Base-by-base conservation (phyloP, 441 rosid genomes). In the Brassica hybrid region DNA sequence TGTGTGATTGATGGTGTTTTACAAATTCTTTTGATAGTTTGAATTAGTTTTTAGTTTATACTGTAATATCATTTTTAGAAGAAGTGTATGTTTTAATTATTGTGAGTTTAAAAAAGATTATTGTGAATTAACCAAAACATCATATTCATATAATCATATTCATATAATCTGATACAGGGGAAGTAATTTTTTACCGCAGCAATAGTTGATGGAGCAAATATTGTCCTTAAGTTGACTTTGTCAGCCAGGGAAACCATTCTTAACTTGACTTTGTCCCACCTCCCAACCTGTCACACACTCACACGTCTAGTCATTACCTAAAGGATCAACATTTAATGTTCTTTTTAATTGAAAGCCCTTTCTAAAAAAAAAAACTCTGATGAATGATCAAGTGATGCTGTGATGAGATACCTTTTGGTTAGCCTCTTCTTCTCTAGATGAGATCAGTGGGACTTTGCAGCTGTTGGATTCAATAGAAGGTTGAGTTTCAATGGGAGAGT, bases 131-230 rank as follows among this genome's bases (percentile, higher is more conserved):
- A 21, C 23, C 23, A 21, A 21, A 21, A 21, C 23, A 21, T 21
- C 23, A 21, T 21, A 21, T 21, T 21, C 23, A 21, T 21, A 21
- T 21, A 21, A 21, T 21, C 2, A 21, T 21, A 21, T 21, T 21
- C 23, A 21, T 21, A 21, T 21, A 21, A 21, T 21, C 2, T 21
- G 43, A 36, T 2, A 36, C 43, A 36, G 43, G 8, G 43, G 43
- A 7, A 36, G 43, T 36, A 36, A 2, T 8, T 14, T 54, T 54
- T 54, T 54, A 54, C 98, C 76, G 88, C 94, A 76, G 80, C 96
- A 59, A 82, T 74, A 6, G 93, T 88, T 14, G 98, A 88, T 77
- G 97, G 97, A 23, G 94, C 93, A 79, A 94, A 81, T 57, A 92
- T 62, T 14, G 82, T 73, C 83, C 79, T 77, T 61, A 88, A 82